Evolutionary conservation across 164 flowering plant genomes (phyloP), one percentile per base, ranked within the genome.

Genomic region (Platanus orientalis): DNA sequence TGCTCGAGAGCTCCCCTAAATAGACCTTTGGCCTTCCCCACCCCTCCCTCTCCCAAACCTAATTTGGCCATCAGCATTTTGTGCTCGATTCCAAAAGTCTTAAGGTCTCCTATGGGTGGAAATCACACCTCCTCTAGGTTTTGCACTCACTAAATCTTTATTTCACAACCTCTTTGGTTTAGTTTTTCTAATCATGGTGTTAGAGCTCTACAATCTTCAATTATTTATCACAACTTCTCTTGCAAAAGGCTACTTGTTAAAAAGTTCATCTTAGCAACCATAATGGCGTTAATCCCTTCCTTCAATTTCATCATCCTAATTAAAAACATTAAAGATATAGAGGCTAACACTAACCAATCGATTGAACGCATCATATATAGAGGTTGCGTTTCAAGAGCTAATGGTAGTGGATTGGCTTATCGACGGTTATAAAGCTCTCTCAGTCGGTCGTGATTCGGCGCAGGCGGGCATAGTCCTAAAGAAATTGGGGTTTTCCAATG

Each of bases 101-200:
- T 69, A 42, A 36, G 59, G 48, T 36, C 69, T 60, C 58, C 68
- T 69, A 63, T 69, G 60, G 72, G 72, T 58, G 72, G 60, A 44
- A 69, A 69, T 27, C 72, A 69, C 73, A 59, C 73, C 24, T 70
- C 73, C 48, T 71, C 70, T 30, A 65, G 69, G 54, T 71, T 71
- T 12, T 71, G 70, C 54, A 60, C 66, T 71, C 66, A 70, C 58
- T 71, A 71, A 11, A 11, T 50, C 40, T 20, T 57, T 4, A 34
- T 12, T 26, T 58, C 11, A 1, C 40, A n/a, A 19, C 19, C 54
- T 65, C 30, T 16, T 1, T 17, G 25, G 23, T 48, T 32, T 21
- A 1, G 21, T 50, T 20, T 26, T 13, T n/a, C 7, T 29, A 56
- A 25, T 17, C 20, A 63, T 69, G 68, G 58, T 50, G 6, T 28